Percentiles rank a stretch among this genome's conserved stretches.
phyloP scores from a whole-genome alignment of 768 basidiomycete genomes.

The Roridomyces roridus region DNA sequence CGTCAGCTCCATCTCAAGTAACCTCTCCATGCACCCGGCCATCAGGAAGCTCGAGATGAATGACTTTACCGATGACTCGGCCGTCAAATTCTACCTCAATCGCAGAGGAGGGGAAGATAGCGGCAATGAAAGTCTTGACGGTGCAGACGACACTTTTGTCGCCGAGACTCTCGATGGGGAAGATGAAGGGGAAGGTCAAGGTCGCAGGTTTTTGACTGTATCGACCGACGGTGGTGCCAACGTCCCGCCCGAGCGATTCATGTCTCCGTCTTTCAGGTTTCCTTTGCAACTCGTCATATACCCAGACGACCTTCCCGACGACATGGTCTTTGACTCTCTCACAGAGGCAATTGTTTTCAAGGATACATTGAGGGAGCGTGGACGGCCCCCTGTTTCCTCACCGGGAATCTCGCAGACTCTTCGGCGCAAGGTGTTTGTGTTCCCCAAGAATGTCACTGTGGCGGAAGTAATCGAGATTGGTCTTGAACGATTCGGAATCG shows the following conservation, averaged over 20 bases:
- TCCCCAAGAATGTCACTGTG: slow-evolving; percentile 94
- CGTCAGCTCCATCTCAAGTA: slow-evolving; percentile 92
- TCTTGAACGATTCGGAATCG: slow-evolving; percentile 92
- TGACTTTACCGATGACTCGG: slow-evolving; percentile 96
- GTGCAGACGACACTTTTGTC: slow-evolving; percentile 50
- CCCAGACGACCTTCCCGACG: slow-evolving; percentile 90
- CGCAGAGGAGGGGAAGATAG: slow-evolving; percentile 49
- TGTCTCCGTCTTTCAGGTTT: slow-evolving; percentile 84
- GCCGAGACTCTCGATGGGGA: slow-evolving; percentile 44
- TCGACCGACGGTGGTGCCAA: slow-evolving; percentile 42
- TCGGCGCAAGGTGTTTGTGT: slow-evolving; percentile 84
- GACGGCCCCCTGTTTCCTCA: slow-evolving; percentile 47
- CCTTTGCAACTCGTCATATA: slow-evolving; percentile 87
- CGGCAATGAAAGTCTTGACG: slow-evolving; percentile 46
- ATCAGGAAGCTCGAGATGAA: slow-evolving; percentile 96
- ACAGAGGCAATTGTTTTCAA: slow-evolving; percentile 96
- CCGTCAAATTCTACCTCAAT: slow-evolving; percentile 96
- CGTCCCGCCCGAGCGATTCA: slow-evolving; percentile 75
- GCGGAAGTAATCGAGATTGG: slow-evolving; percentile 95
- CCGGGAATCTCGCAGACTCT: slow-evolving; percentile 63
- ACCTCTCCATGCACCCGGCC: slow-evolving; percentile 93
- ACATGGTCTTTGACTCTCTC: slow-evolving; percentile 91
- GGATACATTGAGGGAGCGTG: slow-evolving; percentile 66
- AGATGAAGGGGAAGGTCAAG: slow-evolving; percentile 24
- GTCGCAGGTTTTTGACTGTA: slow-evolving; percentile 49